A percentile compares a stretch with the other conserved stretches of the same genome.
Evolutionary conservation across 176 grass and related monocot genomes (phyloP).

Genomic region (Pharus latifolius): DNA sequence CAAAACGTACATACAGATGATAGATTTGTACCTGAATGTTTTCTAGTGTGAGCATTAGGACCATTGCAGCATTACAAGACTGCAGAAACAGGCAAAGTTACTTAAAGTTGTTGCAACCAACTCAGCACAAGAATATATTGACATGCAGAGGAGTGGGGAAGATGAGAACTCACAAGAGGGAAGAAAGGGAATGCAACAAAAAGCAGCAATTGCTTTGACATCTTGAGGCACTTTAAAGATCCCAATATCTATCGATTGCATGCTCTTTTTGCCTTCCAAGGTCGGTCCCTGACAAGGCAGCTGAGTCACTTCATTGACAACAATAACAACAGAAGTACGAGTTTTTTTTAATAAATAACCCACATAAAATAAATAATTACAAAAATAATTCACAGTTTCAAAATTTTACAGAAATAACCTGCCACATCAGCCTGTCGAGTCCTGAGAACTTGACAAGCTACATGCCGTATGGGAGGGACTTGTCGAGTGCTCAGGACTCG

Average conservation of each 20-base stretch:
- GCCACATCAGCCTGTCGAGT: too few relatives aligned
- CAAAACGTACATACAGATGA: too few relatives aligned
- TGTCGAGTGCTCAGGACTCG: too few relatives aligned
- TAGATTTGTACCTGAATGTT: neutral
- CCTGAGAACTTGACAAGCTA: too few relatives aligned
- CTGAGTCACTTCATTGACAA: neutral
- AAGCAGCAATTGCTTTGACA: constrained; percentile 11
- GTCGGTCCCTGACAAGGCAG: neutral
- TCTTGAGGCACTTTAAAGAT: constrained; percentile 21
- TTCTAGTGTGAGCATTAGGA: neutral
- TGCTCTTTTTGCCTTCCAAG: neutral
- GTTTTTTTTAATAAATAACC: too few relatives aligned
- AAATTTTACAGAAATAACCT: too few relatives aligned
- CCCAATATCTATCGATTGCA: neutral
- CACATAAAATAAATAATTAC: too few relatives aligned
- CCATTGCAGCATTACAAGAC: neutral
- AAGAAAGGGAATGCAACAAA: neutral
- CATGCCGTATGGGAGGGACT: too few relatives aligned
- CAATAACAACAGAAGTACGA: neutral
- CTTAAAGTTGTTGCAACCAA: constrained; percentile 11
- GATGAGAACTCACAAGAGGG: neutral
- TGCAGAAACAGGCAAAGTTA: neutral
- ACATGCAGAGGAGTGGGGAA: neutral
- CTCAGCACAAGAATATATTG: constrained; percentile 5
- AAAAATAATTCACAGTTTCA: too few relatives aligned